phyloP scores from a whole-genome alignment of 805 yeast species.

The Candida nanaspora region DNA sequence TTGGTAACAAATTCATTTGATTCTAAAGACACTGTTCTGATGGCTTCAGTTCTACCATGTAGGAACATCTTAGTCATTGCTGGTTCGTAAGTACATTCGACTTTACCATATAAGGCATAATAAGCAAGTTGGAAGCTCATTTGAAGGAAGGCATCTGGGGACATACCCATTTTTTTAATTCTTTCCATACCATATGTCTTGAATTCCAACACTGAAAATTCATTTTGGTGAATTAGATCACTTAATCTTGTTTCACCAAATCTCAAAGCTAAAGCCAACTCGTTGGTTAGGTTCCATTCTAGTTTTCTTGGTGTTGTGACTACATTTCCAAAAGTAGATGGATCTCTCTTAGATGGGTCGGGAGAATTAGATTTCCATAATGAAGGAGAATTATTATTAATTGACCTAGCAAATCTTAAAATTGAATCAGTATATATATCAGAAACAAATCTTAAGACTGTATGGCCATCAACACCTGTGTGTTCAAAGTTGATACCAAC shows the following conservation, averaged over 20 bases:
- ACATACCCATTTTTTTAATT: conserved; percentile 77
- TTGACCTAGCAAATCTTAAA: conserved; percentile 74
- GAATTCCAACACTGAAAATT: conserved; percentile 75
- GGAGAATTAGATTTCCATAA: conserved; percentile 56
- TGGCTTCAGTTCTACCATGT: conserved; percentile 92
- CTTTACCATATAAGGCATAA: conserved; percentile 86
- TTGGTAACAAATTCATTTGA: conserved; percentile 78
- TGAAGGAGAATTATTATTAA: conserved; percentile 69
- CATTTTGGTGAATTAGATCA: conserved; percentile 85
- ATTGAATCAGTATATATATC: conserved; percentile 91
- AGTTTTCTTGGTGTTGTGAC: conserved; percentile 76
- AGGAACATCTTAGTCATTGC: conserved; percentile 87
- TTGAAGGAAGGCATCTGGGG: conserved; percentile 92
- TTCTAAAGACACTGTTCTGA: conserved; percentile 75
- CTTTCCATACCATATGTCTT: conserved; percentile 63
- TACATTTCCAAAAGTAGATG: conserved; percentile 36
- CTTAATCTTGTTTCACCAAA: conserved; percentile 88
- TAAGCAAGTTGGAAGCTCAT: conserved; percentile 92
- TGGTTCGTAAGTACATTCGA: conserved; percentile 92
- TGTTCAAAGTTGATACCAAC: conserved; percentile 93
- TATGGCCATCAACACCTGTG: conserved; percentile 94
- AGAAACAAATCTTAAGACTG: conserved; percentile 79
- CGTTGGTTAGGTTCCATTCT: conserved; percentile 81
- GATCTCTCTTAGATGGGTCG: conserved; percentile 34
- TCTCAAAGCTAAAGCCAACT: conserved; percentile 69